These are phyloP conservation scores for Teunomyces pallodes DNA, from an alignment of 805 yeast genomes.

Conservation along the genomic window DNA sequence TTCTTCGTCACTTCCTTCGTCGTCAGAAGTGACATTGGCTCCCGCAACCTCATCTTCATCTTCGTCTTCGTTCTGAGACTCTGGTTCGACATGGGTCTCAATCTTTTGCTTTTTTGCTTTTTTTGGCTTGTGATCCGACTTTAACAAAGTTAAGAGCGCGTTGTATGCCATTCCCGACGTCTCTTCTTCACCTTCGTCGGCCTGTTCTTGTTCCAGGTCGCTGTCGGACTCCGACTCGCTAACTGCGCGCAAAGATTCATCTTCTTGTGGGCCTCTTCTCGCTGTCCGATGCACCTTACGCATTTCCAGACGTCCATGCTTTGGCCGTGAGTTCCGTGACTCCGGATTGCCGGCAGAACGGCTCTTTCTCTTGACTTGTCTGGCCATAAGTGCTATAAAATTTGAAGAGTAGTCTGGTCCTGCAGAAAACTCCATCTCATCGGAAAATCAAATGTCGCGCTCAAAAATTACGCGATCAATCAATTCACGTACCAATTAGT, in stretches of 20 bases:
- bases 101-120: conserved; percentile 10
- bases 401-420: background rate
- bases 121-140: conserved; percentile 37
- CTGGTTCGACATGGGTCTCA: background rate
- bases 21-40: conserved; percentile 20
- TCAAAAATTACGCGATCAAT: background rate
- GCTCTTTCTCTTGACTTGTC: conserved; percentile 6
- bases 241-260: conserved; percentile 5
- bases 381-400: conserved; percentile 2
- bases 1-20: conserved; percentile 20
- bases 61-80: conserved; percentile 7
- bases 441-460: background rate
- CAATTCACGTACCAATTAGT: too few relatives aligned
- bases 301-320: conserved; percentile 59
- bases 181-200: conserved; percentile 14
- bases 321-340: conserved; percentile 3
- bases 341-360: background rate
- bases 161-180: conserved; percentile 52
- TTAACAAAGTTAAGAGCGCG: conserved; percentile 63
- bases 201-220: conserved; percentile 12
- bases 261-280: conserved; percentile 26
- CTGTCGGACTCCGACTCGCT: background rate
- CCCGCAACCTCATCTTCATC: conserved; percentile 25
- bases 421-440: conserved; percentile 1
- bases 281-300: conserved; percentile 60